phyloP scores from a whole-genome alignment of 1,284 basidiomycete genomes.

The Boletus sp. region DNA sequence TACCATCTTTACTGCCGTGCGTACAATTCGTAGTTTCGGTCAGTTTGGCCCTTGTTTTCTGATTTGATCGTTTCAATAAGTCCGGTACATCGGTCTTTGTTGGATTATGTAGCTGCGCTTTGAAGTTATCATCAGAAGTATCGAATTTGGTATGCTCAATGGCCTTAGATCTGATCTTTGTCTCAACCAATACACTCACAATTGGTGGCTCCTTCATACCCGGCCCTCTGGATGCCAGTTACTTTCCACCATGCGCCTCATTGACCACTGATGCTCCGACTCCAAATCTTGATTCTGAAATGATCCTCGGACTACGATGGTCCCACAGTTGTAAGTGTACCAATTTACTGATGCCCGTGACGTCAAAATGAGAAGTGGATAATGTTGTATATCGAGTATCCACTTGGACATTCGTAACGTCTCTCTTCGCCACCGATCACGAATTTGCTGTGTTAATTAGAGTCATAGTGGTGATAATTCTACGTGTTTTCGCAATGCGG shows the following conservation, averaged over 20 bases:
- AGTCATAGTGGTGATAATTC: conserved; percentile 22
- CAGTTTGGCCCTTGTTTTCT: background rate
- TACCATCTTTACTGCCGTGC: background rate
- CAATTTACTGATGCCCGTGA: too few species aligned
- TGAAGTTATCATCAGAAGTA: background rate
- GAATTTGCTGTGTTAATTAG: background rate
- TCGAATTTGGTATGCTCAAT: background rate
- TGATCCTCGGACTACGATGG: background rate
- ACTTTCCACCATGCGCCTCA: background rate
- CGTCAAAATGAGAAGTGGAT: background rate
- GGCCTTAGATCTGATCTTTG: background rate
- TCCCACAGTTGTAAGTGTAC: background rate
- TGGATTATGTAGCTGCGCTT: background rate
- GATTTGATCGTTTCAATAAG: background rate
- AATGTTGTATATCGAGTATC: background rate
- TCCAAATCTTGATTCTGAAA: background rate
- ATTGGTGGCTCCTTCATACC: background rate
- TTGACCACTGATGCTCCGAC: background rate
- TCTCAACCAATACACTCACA: background rate
- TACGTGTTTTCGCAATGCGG: conserved; percentile 25
- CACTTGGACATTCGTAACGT: conserved; percentile 5
- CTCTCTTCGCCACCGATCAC: conserved; percentile 13
- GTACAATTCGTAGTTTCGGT: background rate
- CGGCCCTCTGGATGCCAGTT: background rate
- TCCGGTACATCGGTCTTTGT: conserved; percentile 9